These are phyloP conservation scores for Beauveria pseudobassiana DNA, from an alignment of 2,329 filamentous ascomycete species.

Conservation along the genomic window DNA sequence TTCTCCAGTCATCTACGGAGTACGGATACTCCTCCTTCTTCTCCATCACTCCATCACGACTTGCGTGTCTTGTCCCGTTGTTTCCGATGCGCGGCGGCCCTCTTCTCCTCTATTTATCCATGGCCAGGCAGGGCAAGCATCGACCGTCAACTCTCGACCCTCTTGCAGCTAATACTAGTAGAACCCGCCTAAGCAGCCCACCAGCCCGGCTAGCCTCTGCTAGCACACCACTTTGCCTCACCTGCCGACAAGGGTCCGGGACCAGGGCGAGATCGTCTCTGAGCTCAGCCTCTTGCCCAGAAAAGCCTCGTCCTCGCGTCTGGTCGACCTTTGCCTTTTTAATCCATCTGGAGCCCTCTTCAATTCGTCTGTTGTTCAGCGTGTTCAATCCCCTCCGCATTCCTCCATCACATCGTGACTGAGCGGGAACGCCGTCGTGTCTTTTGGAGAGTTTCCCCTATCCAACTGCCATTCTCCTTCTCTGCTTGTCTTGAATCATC, in stretches of 20 bases:
- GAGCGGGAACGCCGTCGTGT: neutral
- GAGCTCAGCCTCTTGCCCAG: neutral
- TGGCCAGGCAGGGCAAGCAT: neutral
- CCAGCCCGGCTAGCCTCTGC: neutral
- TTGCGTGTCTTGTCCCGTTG: neutral
- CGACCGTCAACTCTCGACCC: neutral
- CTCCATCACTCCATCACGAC: neutral
- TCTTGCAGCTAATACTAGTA: neutral
- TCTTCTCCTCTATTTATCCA: neutral
- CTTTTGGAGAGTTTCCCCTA: neutral
- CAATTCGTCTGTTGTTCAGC: neutral
- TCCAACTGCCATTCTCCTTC: neutral
- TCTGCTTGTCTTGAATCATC: neutral
- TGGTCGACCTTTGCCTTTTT: no score
- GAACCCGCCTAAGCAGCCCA: neutral
- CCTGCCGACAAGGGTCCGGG: neutral
- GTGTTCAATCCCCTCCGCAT: neutral
- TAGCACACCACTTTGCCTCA: neutral
- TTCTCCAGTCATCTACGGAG: neutral
- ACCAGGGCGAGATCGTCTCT: neutral
- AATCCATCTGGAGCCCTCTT: neutral
- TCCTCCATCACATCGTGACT: neutral
- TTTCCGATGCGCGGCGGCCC: conserved; percentile 1
- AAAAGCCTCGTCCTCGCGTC: neutral
- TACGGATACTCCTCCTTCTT: neutral